Conservation (phyloP, 2,329 filamentous ascomycete species). For the Exophiala oligosperma region DNA sequence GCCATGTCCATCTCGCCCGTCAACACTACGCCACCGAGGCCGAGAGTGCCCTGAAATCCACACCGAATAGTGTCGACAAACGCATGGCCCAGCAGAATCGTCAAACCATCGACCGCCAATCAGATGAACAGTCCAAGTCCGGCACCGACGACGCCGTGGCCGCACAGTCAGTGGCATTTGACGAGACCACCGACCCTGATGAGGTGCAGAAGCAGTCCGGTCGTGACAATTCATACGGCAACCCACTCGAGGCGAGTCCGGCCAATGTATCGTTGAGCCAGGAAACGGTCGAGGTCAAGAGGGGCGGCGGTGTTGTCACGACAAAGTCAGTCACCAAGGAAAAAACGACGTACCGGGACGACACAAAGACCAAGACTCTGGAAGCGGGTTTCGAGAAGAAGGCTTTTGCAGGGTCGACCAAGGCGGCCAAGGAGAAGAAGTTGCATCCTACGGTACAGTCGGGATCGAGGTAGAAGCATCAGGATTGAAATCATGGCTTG, state of each 20-base stretch:
- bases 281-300: conserved; percentile 1
- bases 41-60: neutral
- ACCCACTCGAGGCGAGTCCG: conserved; percentile 16
- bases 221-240: conserved; percentile 1
- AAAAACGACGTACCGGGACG: neutral
- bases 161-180: conserved; percentile 5
- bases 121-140: conserved; percentile 14
- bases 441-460: conserved; percentile 1
- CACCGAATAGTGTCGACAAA: conserved; percentile 5
- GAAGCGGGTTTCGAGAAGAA: conserved; percentile 7
- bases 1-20: neutral
- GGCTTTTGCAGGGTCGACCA: conserved; percentile 6
- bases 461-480: neutral
- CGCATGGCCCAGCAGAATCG: conserved; percentile 12
- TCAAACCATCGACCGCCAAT: conserved; percentile 17
- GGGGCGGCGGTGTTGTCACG: neutral
- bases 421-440: conserved; percentile 1
- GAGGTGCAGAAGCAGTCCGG: neutral
- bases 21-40: neutral
- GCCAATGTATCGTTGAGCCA: conserved; percentile 12
- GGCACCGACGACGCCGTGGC: conserved; percentile 22
- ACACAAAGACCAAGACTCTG: neutral
- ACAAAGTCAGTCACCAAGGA: neutral
- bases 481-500: neutral
- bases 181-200: conserved; percentile 1